Evolutionary conservation across 2,329 filamentous ascomycete genomes (phyloP).

Genomic region (Verticillium zaregamsianum): DNA sequence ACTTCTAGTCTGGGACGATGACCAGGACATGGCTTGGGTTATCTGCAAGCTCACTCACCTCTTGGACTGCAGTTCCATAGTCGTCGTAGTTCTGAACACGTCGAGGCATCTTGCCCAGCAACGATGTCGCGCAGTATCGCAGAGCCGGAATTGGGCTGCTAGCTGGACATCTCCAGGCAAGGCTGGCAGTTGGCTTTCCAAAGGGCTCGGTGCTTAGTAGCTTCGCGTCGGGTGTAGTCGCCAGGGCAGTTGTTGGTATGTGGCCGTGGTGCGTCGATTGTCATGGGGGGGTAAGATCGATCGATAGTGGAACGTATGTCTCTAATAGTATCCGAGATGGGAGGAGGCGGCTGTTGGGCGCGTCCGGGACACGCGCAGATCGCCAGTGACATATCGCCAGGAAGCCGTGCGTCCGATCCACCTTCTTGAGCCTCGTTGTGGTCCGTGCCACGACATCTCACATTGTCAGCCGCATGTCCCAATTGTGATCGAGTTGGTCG

Average conservation of each 20-base stretch:
- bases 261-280: too few relatives aligned
- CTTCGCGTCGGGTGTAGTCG: too few relatives aligned
- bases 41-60: slow-evolving; percentile 24
- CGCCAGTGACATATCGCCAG: not conserved
- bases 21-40: not conserved
- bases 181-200: not conserved
- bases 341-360: too few relatives aligned
- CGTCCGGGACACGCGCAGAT: too few relatives aligned
- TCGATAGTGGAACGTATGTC: too few relatives aligned
- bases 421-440: not conserved
- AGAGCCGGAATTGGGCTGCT: not conserved
- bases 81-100: slow-evolving; percentile 42
- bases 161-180: not conserved
- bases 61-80: slow-evolving; percentile 40
- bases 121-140: not conserved
- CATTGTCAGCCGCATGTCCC: not conserved
- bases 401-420: not conserved
- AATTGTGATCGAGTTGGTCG: too few relatives aligned
- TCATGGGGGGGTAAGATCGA: too few relatives aligned
- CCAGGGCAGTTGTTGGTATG: too few relatives aligned
- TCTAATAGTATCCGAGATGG: too few relatives aligned
- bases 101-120: slow-evolving; percentile 33
- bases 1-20: not conserved
- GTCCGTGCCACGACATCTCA: not conserved
- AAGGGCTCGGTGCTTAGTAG: not conserved